Conservation (phyloP, 1,139 yeast genomes). For the Candida pseudocylindracea region DNA sequence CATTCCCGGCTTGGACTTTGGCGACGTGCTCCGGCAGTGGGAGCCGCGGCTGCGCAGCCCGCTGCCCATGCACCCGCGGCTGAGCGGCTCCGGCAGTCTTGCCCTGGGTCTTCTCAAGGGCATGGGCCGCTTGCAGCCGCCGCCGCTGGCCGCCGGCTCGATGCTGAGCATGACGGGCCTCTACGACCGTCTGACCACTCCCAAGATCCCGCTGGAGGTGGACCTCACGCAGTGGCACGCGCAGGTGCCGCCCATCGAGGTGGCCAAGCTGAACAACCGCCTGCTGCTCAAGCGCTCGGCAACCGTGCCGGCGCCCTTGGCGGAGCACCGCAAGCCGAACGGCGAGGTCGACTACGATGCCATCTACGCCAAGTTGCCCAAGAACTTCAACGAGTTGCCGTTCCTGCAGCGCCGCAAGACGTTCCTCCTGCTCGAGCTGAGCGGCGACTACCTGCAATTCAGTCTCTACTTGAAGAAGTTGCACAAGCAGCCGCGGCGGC, state of each 20-base stretch:
- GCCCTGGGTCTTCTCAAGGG: neutral
- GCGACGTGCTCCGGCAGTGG: slow-evolving; percentile 19
- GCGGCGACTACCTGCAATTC: slow-evolving; percentile 25
- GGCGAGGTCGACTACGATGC: slow-evolving; percentile 15
- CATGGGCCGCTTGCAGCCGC: neutral
- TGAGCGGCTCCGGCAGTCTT: too few relatives aligned
- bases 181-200: slow-evolving; percentile 4
- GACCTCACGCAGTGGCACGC: slow-evolving; percentile 24
- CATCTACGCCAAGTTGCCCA: slow-evolving; percentile 25
- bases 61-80: too few relatives aligned
- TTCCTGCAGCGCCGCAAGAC: slow-evolving; percentile 45
- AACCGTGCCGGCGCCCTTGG: neutral
- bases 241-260: slow-evolving; percentile 23
- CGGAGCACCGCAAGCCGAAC: slow-evolving; percentile 6
- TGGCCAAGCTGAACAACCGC: slow-evolving; percentile 4
- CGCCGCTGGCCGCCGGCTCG: neutral
- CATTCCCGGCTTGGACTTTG: slow-evolving; percentile 40
- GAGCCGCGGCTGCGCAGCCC: slow-evolving; percentile 3
- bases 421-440: slow-evolving; percentile 31
- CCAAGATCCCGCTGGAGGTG: slow-evolving; percentile 2
- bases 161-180: slow-evolving; percentile 9
- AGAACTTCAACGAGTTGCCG: slow-evolving; percentile 38
- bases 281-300: too few relatives aligned
- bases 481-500: slow-evolving; percentile 4
- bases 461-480: slow-evolving; percentile 18